These are phyloP conservation scores for Coemansia sp. DNA, from an alignment of 192 early-diverging fungal genomes.

Conservation along the genomic window DNA sequence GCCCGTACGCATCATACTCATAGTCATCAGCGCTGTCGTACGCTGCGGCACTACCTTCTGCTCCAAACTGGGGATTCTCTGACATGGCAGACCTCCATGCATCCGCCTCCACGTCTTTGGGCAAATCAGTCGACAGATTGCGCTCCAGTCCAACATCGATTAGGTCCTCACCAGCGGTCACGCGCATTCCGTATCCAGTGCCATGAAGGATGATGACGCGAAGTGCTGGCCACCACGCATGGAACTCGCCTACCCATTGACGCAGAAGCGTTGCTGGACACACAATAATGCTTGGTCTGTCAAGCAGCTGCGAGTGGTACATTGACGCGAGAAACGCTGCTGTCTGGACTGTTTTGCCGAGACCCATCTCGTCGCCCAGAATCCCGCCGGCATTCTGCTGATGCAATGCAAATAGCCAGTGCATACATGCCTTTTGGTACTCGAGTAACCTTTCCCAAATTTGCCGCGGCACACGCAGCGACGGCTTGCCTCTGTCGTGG, in stretches of 20 bases:
- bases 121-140: slow-evolving; percentile 4
- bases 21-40: slow-evolving; percentile 52
- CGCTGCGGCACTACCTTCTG: not conserved
- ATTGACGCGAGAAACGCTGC: slow-evolving; percentile 83
- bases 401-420: slow-evolving; percentile 91
- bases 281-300: slow-evolving; percentile 61
- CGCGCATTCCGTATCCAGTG: slow-evolving; percentile 74
- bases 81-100: slow-evolving; percentile 12
- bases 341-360: slow-evolving; percentile 94
- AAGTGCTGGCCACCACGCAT: slow-evolving; percentile 81
- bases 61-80: slow-evolving; percentile 16
- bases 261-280: slow-evolving; percentile 81
- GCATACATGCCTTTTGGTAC: slow-evolving; percentile 84
- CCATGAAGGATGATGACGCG: slow-evolving; percentile 90
- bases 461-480: slow-evolving; percentile 75
- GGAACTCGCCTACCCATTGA: slow-evolving; percentile 84
- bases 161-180: not conserved
- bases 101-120: slow-evolving; percentile 6
- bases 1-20: slow-evolving; percentile 53
- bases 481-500: slow-evolving; percentile 19
- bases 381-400: slow-evolving; percentile 87
- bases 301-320: slow-evolving; percentile 68
- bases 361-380: slow-evolving; percentile 93
- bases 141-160: slow-evolving; percentile 2
- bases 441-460: slow-evolving; percentile 80